Percentiles rank a stretch among this genome's conserved stretches.
Conservation (phyloP, 495 filamentous ascomycete species). For the Penicillium herquei region DNA sequence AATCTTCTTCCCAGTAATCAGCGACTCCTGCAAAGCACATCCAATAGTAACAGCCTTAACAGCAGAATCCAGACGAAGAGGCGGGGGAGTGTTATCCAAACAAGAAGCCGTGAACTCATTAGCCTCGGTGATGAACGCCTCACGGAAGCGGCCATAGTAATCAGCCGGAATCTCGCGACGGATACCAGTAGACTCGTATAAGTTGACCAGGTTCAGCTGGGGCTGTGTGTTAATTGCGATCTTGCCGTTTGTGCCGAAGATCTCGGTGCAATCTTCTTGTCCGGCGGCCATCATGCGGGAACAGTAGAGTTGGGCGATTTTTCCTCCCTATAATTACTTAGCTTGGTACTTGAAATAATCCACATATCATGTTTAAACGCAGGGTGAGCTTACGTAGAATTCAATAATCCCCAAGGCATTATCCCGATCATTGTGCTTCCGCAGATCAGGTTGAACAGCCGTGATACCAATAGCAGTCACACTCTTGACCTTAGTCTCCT, state of each 20-base stretch:
- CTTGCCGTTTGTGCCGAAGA: conserved; percentile 57
- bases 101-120: conserved; percentile 54
- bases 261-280: conserved; percentile 56
- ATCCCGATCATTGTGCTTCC: conserved; percentile 52
- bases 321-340: conserved; percentile 31
- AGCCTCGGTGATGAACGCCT: conserved; percentile 57
- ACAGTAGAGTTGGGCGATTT: conserved; percentile 56
- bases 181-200: conserved; percentile 45
- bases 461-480: conserved; percentile 49
- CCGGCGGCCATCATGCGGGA: conserved; percentile 60
- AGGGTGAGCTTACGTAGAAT: conserved; percentile 40
- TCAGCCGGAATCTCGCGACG: conserved; percentile 50
- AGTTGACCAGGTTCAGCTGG: conserved; percentile 46
- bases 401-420: conserved; percentile 60
- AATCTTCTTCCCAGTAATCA: conserved; percentile 37
- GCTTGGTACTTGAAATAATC: background rate
- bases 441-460: conserved; percentile 52
- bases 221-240: conserved; percentile 53
- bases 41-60: conserved; percentile 35
- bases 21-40: conserved; percentile 34
- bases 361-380: too few species aligned
- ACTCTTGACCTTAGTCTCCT: conserved; percentile 41
- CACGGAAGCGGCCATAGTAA: conserved; percentile 56
- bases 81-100: conserved; percentile 49
- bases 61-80: conserved; percentile 37